Evolutionary conservation across 1,139 yeast genomes (phyloP).

Genomic region (Sugiyamaella novakii): DNA sequence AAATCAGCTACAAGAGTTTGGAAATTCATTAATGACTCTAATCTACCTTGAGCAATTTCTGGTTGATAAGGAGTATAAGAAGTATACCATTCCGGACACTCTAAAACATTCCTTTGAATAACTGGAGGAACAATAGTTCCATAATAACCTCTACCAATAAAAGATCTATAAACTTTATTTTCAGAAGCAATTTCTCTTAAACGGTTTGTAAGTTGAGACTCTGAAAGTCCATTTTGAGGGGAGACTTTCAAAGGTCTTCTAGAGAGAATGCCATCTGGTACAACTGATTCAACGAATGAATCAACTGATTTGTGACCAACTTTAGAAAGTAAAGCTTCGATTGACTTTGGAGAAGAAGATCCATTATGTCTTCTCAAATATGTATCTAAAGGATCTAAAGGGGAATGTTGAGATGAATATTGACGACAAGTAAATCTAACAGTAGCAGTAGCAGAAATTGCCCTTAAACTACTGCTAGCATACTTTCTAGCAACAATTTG

Average conservation of each 20-base stretch:
- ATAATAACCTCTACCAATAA: constrained; percentile 93
- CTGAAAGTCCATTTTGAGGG: constrained; percentile 75
- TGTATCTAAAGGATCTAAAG: constrained; percentile 60
- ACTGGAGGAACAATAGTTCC: constrained; percentile 91
- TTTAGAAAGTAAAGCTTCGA: constrained; percentile 61
- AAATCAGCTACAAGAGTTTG: constrained; percentile 88
- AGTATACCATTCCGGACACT: constrained; percentile 97
- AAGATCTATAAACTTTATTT: constrained; percentile 69
- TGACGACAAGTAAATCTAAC: background rate
- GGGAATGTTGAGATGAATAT: constrained; percentile 14
- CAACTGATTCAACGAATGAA: constrained; percentile 68
- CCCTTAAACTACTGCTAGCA: constrained; percentile 2
- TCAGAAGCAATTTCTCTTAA: constrained; percentile 69
- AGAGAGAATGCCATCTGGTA: constrained; percentile 74
- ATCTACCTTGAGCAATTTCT: constrained; percentile 94
- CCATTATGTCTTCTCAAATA: constrained; percentile 93
- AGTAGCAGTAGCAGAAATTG: background rate
- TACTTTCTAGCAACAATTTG: constrained; percentile 7
- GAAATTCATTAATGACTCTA: constrained; percentile 84
- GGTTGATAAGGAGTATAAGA: constrained; percentile 98
- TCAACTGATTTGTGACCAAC: constrained; percentile 71
- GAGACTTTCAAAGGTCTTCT: constrained; percentile 64
- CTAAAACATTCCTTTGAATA: constrained; percentile 86
- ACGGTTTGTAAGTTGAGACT: constrained; percentile 74
- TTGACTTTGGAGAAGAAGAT: constrained; percentile 64